A percentile compares a stretch with the other conserved stretches of the same genome.
These are phyloP conservation scores for Verticillium longisporum DNA, from an alignment of 2,329 filamentous ascomycete genomes.

Conservation along the genomic window DNA sequence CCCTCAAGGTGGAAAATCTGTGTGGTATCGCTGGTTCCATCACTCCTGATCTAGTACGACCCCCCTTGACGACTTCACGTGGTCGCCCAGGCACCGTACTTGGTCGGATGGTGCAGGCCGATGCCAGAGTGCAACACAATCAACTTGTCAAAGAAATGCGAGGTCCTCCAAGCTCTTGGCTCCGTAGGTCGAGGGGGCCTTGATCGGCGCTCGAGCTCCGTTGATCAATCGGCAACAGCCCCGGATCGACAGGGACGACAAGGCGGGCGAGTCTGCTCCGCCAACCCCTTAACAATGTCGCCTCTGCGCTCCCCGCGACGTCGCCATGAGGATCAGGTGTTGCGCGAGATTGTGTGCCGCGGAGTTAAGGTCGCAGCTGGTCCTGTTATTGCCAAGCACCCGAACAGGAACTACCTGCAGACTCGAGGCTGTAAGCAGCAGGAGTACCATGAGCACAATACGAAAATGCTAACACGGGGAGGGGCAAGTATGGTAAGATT, in stretches of 20 bases:
- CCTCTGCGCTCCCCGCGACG: not conserved
- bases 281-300: not conserved
- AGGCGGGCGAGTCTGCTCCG: not conserved
- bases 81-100: not conserved
- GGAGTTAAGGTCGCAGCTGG: not conserved
- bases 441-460: not conserved
- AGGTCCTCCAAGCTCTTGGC: not conserved
- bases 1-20: not conserved
- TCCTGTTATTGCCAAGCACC: not conserved
- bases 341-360: not conserved
- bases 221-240: not conserved
- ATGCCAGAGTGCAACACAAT: not conserved
- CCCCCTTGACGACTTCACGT: not conserved
- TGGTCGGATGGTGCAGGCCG: not conserved
- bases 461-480: not conserved
- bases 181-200: not conserved
- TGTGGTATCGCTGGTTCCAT: not conserved
- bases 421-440: not conserved
- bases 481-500: not conserved
- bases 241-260: constrained; percentile 2
- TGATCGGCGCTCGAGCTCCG: not conserved
- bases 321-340: not conserved
- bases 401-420: not conserved
- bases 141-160: not conserved
- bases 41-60: not conserved